Percentiles rank a stretch among this genome's conserved stretches.
phyloP scores from a whole-genome alignment of 306 rosid species.

The Dalbergia cultrata region DNA sequence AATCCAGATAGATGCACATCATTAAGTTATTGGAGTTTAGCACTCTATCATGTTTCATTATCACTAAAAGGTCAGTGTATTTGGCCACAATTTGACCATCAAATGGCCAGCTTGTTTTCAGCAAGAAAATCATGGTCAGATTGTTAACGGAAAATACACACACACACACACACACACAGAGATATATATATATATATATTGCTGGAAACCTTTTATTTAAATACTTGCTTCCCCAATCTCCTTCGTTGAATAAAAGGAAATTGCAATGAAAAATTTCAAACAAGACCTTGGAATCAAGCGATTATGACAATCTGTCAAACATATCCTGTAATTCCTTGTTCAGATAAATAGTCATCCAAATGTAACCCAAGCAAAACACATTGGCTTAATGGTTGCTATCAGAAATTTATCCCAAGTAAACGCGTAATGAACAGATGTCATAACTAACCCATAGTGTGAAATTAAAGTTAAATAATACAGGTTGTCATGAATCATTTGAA shows the following conservation, averaged over 20 bases:
- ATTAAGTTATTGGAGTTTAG: conserved; percentile 6
- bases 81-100: conserved; percentile 12
- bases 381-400: neutral
- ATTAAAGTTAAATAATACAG: neutral
- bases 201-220: neutral
- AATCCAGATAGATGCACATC: conserved; percentile 33
- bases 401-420: conserved; percentile 18
- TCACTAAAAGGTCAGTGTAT: conserved; percentile 15
- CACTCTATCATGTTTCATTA: conserved; percentile 13
- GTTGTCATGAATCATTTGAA: neutral
- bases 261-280: neutral
- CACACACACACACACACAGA: too few species aligned
- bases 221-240: conserved; percentile 17
- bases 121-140: conserved; percentile 37
- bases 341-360: conserved; percentile 18
- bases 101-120: neutral
- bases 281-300: neutral
- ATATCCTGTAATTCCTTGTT: conserved; percentile 10
- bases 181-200: neutral
- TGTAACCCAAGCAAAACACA: neutral
- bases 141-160: neutral
- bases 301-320: conserved; percentile 12
- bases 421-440: neutral
- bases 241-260: neutral
- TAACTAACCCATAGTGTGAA: conserved; percentile 26